Evolutionary conservation across 2,329 filamentous ascomycete genomes (phyloP).

Genomic region (Colletotrichum brevisporum): DNA sequence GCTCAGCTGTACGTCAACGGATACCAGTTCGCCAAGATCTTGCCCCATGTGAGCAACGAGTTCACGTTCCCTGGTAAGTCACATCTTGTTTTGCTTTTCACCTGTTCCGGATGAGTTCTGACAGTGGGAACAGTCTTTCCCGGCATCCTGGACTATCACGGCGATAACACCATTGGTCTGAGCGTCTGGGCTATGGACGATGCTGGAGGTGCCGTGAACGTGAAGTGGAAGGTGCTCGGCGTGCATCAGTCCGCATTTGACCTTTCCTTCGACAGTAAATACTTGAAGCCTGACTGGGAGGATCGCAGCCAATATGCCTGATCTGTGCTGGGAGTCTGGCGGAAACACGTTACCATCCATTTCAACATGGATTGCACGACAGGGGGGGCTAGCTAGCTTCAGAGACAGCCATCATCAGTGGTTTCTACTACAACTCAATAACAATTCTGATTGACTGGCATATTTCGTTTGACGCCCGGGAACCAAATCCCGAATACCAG

Average conservation of each 20-base stretch:
- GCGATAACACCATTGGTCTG: conserved; percentile 5
- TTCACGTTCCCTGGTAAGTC: not conserved
- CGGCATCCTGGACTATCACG: not conserved
- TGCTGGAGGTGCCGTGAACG: not conserved
- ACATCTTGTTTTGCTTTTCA: no score
- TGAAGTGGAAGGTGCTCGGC: conserved; percentile 5
- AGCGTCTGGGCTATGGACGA: not conserved
- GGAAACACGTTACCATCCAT: no score
- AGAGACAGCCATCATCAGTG: no score
- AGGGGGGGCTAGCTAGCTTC: no score
- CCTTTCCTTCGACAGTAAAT: not conserved
- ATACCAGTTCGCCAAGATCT: conserved; percentile 1
- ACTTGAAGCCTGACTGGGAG: not conserved
- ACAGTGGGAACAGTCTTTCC: not conserved
- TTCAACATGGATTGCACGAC: no score
- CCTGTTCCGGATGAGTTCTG: not conserved
- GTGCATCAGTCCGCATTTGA: not conserved
- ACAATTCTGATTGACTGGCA: no score
- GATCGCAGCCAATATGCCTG: not conserved
- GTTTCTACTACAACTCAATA: no score
- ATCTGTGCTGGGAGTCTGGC: not conserved
- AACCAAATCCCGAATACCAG: no score
- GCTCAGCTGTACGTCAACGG: conserved; percentile 15
- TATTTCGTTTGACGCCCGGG: no score
- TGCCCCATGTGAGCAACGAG: not conserved